Evolutionary conservation across 257 asterid species (phyloP).

Genomic region (Nyctanthes arbortristis): DNA sequence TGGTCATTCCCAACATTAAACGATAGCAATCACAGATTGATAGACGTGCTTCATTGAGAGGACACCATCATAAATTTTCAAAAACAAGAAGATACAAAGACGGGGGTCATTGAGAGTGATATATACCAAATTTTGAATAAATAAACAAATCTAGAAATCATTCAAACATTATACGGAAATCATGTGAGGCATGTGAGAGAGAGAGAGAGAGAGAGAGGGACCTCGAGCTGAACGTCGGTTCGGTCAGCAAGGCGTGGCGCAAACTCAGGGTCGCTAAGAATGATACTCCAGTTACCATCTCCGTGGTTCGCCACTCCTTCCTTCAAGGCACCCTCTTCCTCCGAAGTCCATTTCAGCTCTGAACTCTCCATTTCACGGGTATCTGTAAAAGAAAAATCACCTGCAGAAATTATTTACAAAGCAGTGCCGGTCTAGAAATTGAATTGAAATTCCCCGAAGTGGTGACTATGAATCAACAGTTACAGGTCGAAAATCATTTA

Average conservation of each 20-base stretch:
- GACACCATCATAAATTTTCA: not conserved
- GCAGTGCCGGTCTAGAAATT: not conserved
- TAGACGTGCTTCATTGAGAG: too few relatives aligned
- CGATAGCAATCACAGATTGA: too few relatives aligned
- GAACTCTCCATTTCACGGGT: constrained; percentile 44
- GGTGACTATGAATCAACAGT: too few relatives aligned
- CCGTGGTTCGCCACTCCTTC: constrained; percentile 64
- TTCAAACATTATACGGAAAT: not conserved
- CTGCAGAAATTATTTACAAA: not conserved
- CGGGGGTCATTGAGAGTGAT: not conserved
- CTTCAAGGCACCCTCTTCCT: constrained; percentile 53
- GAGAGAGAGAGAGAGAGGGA: constrained; percentile 18
- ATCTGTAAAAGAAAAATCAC: too few relatives aligned
- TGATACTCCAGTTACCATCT: constrained; percentile 55
- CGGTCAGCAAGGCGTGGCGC: constrained; percentile 35
- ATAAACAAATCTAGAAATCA: not conserved
- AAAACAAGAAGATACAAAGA: not conserved
- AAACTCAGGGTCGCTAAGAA: constrained; percentile 47
- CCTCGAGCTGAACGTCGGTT: constrained; percentile 71
- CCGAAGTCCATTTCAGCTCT: constrained; percentile 57
- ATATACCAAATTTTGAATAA: not conserved
- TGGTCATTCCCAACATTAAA: too few relatives aligned
- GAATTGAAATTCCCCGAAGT: not conserved
- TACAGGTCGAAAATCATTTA: not conserved
- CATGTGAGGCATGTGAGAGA: not conserved